These are phyloP conservation scores for Pythium scleroteichum DNA, from an alignment of 352 stramenopile species.

Conservation along the genomic window DNA sequence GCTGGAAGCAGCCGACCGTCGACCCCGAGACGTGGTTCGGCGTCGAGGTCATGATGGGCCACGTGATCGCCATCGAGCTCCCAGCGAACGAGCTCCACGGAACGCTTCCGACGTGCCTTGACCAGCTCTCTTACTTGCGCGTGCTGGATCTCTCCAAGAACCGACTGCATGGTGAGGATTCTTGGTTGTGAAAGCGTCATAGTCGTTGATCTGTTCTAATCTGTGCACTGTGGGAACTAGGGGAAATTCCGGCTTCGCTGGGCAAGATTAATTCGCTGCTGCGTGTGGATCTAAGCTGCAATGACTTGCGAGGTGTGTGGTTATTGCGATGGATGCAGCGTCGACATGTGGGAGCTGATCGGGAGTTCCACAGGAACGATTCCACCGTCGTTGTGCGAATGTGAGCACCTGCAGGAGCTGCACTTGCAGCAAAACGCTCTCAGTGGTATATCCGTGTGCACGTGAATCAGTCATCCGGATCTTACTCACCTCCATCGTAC, in stretches of 20 bases:
- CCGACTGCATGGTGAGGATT: constrained; percentile 45
- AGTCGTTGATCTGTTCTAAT: not conserved
- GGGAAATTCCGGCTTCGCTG: constrained; percentile 55
- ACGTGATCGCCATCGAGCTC: constrained; percentile 76
- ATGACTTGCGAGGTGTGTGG: constrained; percentile 55
- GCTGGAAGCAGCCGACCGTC: constrained; percentile 72
- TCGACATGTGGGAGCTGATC: not conserved
- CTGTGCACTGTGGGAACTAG: constrained; percentile 16
- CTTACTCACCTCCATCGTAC: not conserved
- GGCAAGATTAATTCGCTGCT: constrained; percentile 55
- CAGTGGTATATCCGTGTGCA: constrained; percentile 30
- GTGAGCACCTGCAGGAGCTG: constrained; percentile 68
- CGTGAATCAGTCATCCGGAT: not conserved
- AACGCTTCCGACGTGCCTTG: constrained; percentile 38
- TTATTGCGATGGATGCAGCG: not conserved
- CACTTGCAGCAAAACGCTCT: constrained; percentile 82
- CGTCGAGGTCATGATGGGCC: constrained; percentile 66
- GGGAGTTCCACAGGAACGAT: constrained; percentile 40
- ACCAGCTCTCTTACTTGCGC: constrained; percentile 61
- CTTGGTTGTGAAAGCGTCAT: not conserved
- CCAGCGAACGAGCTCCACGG: constrained; percentile 65
- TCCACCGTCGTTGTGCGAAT: constrained; percentile 42
- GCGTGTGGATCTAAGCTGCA: constrained; percentile 79
- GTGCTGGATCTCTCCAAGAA: constrained; percentile 86
- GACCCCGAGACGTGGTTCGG: constrained; percentile 82